Evolutionary conservation across 768 basidiomycete genomes (phyloP), one percentile per base, ranked within the genome.

Genomic region (Pleurotus sapidus): DNA sequence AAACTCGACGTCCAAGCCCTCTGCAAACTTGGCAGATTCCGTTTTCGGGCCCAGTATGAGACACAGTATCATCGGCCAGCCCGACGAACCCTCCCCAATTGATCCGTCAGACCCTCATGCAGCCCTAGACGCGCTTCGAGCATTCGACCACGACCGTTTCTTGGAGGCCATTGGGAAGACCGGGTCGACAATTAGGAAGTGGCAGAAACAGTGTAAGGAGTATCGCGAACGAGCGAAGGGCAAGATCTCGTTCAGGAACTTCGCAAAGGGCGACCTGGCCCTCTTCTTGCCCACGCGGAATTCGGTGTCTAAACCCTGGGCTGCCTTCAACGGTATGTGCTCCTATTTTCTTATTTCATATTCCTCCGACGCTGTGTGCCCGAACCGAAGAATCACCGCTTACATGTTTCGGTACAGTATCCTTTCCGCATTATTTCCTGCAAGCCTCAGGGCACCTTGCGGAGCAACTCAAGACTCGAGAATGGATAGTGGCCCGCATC

Each of bases 391-490:
- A 70, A 75, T 71, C 64, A 67, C 70, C 73, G 62, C 61, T 53
- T 56, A 43, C 54, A 20, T 50, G 23, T 46, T 30, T 50, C 34
- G 5, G 23, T 39, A 54, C 69, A 94, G 95, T 98, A 7, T 94
- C 91, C 9, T 96, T 95, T 73, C 97, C 97, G 48, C 96, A 98
- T 72, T 95, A 98, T 72, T 99, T 99, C 76, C 82, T 99, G 37
- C 86, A 93, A 68, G 90, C 93, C 4, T 90, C 87, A 1, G 90
- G 88, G 1, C 87, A 88, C 63, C 78, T 98, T 46, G 91, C 87
- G 18, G 95, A 97, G 64, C 92, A 95, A 68, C 77, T 97, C 59
- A 91, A 91, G 74, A 86, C 85, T 12, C 80, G 95, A 34, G 96
- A 98, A 73, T 98, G 93, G 93, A 92, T 95, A 64, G 93, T 96